phyloP scores from a whole-genome alignment of 2,329 filamentous ascomycete species.

The Bisporella sp. region DNA sequence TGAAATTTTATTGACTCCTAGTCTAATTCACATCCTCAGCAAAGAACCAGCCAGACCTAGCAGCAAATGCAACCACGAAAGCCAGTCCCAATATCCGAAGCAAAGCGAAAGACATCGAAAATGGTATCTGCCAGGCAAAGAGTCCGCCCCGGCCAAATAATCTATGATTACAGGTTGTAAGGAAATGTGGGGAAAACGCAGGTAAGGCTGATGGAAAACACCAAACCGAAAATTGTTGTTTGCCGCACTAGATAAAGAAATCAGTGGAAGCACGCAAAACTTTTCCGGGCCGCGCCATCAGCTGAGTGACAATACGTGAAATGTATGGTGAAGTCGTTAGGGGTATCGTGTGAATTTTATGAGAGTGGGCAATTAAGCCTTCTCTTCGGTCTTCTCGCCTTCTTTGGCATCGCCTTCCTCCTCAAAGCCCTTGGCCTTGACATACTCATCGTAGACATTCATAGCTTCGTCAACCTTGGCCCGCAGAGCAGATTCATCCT shows the following conservation, averaged over 20 bases:
- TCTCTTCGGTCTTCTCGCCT: conserved; percentile 42
- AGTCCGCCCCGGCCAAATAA: background rate
- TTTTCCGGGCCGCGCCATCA: conserved; percentile 25
- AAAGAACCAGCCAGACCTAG: conserved; percentile 5
- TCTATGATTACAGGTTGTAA: conserved; percentile 3
- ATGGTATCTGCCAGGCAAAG: background rate
- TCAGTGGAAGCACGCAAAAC: conserved; percentile 21
- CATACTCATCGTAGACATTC: conserved; percentile 95
- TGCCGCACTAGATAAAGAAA: conserved; percentile 14
- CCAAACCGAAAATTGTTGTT: conserved; percentile 15
- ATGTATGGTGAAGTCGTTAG: conserved; percentile 15
- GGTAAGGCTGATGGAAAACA: conserved; percentile 11
- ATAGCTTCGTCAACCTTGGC: conserved; percentile 97
- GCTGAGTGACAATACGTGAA: conserved; percentile 26
- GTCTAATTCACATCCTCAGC: too few species aligned
- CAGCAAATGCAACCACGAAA: conserved; percentile 6
- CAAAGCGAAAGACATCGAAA: conserved; percentile 13
- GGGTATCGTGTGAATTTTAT: conserved; percentile 9
- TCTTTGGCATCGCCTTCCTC: conserved; percentile 30
- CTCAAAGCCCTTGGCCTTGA: conserved; percentile 54
- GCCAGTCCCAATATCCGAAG: conserved; percentile 7
- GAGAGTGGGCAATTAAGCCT: conserved; percentile 38
- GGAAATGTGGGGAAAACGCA: conserved; percentile 16
- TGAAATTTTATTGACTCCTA: too few species aligned
- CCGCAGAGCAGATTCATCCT: conserved; percentile 81